A percentile compares a stretch with the other conserved stretches of the same genome.
Evolutionary conservation across 371 early-diverging fungal species (phyloP).

Genomic region (Circinella minor): DNA sequence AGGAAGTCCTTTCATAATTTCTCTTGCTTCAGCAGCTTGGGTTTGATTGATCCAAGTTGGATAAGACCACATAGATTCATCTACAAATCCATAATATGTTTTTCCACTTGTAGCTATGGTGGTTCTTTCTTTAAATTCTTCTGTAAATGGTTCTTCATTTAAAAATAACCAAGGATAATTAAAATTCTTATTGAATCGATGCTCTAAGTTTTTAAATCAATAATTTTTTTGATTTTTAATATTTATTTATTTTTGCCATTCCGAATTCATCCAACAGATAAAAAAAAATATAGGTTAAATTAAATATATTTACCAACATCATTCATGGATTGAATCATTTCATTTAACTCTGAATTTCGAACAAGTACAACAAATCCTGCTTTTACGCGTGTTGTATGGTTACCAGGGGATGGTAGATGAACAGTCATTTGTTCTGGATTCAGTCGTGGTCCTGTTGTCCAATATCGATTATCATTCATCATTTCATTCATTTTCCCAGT

Average conservation of each 20-base stretch:
- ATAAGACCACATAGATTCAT: constrained; percentile 80
- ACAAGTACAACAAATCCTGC: constrained; percentile 67
- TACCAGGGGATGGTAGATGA: constrained; percentile 29
- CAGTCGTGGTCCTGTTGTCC: constrained; percentile 33
- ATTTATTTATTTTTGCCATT: constrained; percentile 26
- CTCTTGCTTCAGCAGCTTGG: constrained; percentile 57
- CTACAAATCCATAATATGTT: constrained; percentile 50
- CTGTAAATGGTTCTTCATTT: constrained; percentile 76
- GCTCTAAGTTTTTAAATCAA: constrained; percentile 43
- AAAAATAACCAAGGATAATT: constrained; percentile 85
- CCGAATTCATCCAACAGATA: constrained; percentile 6
- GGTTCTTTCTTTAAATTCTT: constrained; percentile 54
- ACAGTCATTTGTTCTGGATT: constrained; percentile 32
- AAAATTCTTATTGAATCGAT: constrained; percentile 76
- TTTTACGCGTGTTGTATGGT: constrained; percentile 40
- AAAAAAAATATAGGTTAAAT: constrained; percentile 39
- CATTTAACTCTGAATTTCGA: constrained; percentile 76
- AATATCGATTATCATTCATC: constrained; percentile 28
- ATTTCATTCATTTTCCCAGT: background rate
- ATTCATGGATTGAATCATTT: constrained; percentile 66
- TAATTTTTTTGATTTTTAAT: too few relatives aligned
- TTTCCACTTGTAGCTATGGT: constrained; percentile 53
- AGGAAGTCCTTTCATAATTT: constrained; percentile 68
- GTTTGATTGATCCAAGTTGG: constrained; percentile 81
- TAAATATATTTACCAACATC: constrained; percentile 55